Percentiles rank a stretch among this genome's conserved stretches.
Conservation (phyloP, 306 rosid species). For the Oemleria cerasiformis region DNA sequence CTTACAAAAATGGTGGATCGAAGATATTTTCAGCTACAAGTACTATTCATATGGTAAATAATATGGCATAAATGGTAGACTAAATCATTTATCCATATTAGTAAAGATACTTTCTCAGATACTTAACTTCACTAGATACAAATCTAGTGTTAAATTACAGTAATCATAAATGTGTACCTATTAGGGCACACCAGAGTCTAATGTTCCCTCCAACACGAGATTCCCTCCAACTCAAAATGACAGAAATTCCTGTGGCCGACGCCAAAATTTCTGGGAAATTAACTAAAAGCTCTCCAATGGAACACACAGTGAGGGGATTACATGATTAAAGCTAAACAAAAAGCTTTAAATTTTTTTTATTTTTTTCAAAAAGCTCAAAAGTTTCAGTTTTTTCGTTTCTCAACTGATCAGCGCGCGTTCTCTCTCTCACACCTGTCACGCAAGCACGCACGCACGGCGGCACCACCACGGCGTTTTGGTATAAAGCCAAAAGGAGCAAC, state of each 20-base stretch:
- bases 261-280: background rate
- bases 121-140: too few relatives aligned
- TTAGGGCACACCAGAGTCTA: background rate
- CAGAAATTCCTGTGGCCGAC: background rate
- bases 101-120: background rate
- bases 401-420: background rate
- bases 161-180: slow-evolving; percentile 4
- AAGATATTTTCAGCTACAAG: too few relatives aligned
- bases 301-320: background rate
- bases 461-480: slow-evolving; percentile 14
- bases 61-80: too few relatives aligned
- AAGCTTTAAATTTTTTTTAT: background rate
- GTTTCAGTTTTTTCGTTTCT: background rate
- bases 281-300: background rate
- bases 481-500: background rate
- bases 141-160: background rate
- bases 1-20: too few relatives aligned
- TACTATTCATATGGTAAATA: too few relatives aligned
- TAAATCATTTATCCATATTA: too few relatives aligned
- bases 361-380: background rate
- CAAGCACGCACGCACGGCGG: background rate
- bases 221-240: background rate
- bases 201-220: slow-evolving; percentile 4
- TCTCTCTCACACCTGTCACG: background rate
- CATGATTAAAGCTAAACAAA: background rate